Evolutionary conservation across 768 basidiomycete species (phyloP).

Genomic region (Rhodotorula diobovata): DNA sequence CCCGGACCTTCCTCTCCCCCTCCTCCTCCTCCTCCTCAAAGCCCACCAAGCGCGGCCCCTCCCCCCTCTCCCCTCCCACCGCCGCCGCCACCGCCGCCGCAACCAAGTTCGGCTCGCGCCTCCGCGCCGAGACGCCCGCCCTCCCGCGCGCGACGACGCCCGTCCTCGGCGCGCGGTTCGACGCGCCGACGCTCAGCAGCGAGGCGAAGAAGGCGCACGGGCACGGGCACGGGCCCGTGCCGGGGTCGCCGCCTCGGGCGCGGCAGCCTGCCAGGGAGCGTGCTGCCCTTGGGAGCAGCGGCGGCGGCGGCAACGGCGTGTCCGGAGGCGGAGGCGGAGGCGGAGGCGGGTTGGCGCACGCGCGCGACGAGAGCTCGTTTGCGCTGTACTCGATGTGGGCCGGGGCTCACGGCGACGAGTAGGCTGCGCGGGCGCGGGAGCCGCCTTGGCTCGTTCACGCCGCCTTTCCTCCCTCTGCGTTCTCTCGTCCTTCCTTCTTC

Average conservation of each 20-base stretch:
- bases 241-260: no score
- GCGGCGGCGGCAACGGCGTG: no score
- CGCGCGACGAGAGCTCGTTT: background rate
- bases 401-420: background rate
- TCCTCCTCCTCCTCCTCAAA: background rate
- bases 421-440: no score
- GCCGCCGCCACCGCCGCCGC: conserved; percentile 4
- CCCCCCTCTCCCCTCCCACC: background rate
- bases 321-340: no score
- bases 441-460: no score
- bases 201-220: background rate
- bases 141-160: background rate
- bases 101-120: conserved; percentile 36
- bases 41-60: background rate
- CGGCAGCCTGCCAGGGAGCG: no score
- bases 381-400: background rate
- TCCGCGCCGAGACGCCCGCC: conserved; percentile 6
- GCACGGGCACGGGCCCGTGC: no score
- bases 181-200: background rate
- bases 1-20: conserved; percentile 9
- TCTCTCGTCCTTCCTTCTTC: no score
- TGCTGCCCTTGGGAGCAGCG: no score
- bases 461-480: no score
- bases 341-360: no score
- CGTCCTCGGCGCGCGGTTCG: background rate